Base-by-base conservation (phyloP, 1,284 basidiomycete species). In the Marasmius tenuissimus region DNA sequence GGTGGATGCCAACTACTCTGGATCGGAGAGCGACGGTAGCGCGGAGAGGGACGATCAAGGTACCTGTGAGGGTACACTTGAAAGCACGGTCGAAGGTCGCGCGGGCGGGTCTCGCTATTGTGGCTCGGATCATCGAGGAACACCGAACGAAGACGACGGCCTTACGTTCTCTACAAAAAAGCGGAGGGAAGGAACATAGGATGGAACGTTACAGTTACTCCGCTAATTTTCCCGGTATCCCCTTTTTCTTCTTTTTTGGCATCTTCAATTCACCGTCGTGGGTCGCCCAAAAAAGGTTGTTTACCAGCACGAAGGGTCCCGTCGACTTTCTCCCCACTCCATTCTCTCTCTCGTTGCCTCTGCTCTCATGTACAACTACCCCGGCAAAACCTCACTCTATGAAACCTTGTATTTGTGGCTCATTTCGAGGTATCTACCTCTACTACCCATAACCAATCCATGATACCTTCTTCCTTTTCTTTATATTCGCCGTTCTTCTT, bases 351-450 rank as follows among this genome's bases (percentile, higher is more conserved):
- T 54, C 35, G 18, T 38, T 50, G 40, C 6, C 50, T 33, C 10
- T 33, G 27, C 16, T n/a, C 20, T 37, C 38, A 34, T 35, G 34
- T 37, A 54, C 38, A 35, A 37, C 33, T n/a, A 37, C 52, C 16
- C 38, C 34, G 38, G 34, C 37, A 54, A 18, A 37, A 12, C 33
- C 37, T 16, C 11, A 6, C 16, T 3, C 11, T 37, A 35, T 54
- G 52, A 54, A 37, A 54, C 52, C 52, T 54, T 52, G 50, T 52
- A 52, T 34, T 52, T 52, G 16, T 52, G 50, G 10, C 12, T 37
- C 34, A 18, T 37, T 14, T 20, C 18, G 33, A 54, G 52, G 27
- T 54, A 11, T 35, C 52, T 16, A 34, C 34, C 34, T 54, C 52
- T 37, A 54, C 9, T 54, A 54, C 52, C 52, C 52, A 2, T 54